phyloP scores from a whole-genome alignment of 495 filamentous ascomycete genomes.

The Staphylotrichum longicolle region DNA sequence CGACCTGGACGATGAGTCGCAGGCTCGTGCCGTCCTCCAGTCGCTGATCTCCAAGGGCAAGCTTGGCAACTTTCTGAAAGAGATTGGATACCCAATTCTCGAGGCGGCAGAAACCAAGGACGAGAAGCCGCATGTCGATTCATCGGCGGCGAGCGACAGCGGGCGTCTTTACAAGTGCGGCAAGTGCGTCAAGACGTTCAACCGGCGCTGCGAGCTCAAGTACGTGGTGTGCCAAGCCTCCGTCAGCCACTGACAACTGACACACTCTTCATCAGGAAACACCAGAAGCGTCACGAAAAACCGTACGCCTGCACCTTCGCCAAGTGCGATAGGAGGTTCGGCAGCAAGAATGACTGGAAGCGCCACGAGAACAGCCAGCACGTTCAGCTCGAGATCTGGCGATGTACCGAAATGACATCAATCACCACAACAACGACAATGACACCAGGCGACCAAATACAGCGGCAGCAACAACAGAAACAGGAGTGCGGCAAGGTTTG shows the following conservation, averaged over 20 bases:
- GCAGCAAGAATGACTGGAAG: slow-evolving; percentile 96
- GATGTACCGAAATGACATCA: slow-evolving; percentile 53
- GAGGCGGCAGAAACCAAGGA: slow-evolving; percentile 18
- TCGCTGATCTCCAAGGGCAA: slow-evolving; percentile 20
- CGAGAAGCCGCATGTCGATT: background rate
- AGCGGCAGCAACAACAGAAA: slow-evolving; percentile 7
- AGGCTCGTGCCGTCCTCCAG: slow-evolving; percentile 19
- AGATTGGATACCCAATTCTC: slow-evolving; percentile 36
- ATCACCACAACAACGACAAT: no score
- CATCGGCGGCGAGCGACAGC: background rate
- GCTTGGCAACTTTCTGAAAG: slow-evolving; percentile 29
- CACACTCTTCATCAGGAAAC: slow-evolving; percentile 60
- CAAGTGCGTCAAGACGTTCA: slow-evolving; percentile 54
- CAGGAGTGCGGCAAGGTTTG: slow-evolving; percentile 56
- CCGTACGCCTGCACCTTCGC: slow-evolving; percentile 86
- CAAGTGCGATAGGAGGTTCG: slow-evolving; percentile 73
- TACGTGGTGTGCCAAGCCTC: slow-evolving; percentile 38
- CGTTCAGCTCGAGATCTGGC: slow-evolving; percentile 70
- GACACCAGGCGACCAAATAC: no score
- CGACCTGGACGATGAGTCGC: slow-evolving; percentile 30
- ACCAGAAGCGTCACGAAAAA: slow-evolving; percentile 78
- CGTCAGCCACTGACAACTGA: background rate
- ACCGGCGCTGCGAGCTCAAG: slow-evolving; percentile 69
- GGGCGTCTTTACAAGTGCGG: slow-evolving; percentile 38
- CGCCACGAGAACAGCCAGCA: slow-evolving; percentile 91